phyloP scores from a whole-genome alignment of 1,284 basidiomycete genomes.

The Phlebopus sp. region DNA sequence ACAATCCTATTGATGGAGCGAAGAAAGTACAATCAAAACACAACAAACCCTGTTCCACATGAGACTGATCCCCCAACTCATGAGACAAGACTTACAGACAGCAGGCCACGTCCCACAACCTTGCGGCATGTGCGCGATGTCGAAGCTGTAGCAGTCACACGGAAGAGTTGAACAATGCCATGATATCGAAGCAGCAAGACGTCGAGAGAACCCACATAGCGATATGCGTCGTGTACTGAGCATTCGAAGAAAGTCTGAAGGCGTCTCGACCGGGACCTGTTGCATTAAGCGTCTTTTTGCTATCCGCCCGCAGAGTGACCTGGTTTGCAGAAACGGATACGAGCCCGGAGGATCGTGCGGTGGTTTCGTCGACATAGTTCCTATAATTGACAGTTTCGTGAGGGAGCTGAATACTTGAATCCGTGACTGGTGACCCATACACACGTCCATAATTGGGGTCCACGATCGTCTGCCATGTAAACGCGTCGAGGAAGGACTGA shows the following conservation, averaged over 20 bases:
- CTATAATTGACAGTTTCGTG: constrained; percentile 21
- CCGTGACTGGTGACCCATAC: constrained; percentile 20
- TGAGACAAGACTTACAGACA: constrained; percentile 18
- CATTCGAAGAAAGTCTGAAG: constrained; percentile 32
- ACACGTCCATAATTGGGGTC: constrained; percentile 45
- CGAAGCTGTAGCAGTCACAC: constrained; percentile 26
- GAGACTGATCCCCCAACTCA: not conserved
- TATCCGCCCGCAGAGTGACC: constrained; percentile 38
- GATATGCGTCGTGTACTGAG: constrained; percentile 32
- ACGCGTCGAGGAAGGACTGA: constrained; percentile 35
- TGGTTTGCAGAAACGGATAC: constrained; percentile 42
- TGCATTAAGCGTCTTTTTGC: constrained; percentile 22
- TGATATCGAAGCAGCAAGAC: not conserved
- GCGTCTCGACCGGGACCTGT: constrained; percentile 36
- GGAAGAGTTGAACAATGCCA: not conserved
- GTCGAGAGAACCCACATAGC: constrained; percentile 26
- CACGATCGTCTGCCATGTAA: constrained; percentile 38
- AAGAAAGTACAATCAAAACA: not conserved
- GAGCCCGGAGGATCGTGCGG: constrained; percentile 41
- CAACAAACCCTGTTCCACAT: constrained; percentile 20
- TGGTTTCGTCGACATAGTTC: constrained; percentile 45
- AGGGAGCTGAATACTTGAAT: not conserved
- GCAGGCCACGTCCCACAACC: constrained; percentile 42
- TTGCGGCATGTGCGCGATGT: constrained; percentile 37
- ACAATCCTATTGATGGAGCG: not conserved